Conservation (phyloP, 352 stramenopile genomes). For the Plasmopara viticola region DNA sequence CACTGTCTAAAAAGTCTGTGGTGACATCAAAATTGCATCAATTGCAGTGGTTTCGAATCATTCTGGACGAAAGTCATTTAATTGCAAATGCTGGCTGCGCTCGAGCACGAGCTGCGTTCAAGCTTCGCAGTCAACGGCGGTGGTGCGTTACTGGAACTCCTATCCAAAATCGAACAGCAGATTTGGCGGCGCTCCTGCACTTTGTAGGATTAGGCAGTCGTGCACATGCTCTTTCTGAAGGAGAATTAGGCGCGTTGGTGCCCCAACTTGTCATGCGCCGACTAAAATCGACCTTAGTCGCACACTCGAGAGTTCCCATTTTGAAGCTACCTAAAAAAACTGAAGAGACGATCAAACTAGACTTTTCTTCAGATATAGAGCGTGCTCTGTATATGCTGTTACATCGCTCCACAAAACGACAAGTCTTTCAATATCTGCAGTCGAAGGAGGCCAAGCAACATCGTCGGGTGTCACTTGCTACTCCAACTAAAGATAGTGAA, state of each 20-base stretch:
- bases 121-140: slow-evolving; percentile 64
- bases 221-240: slow-evolving; percentile 46
- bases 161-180: slow-evolving; percentile 83
- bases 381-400: slow-evolving; percentile 72
- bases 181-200: slow-evolving; percentile 80
- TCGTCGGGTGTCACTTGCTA: slow-evolving; percentile 9
- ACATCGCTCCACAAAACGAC: slow-evolving; percentile 70
- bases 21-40: slow-evolving; percentile 67
- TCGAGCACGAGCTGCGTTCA: slow-evolving; percentile 46
- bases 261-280: slow-evolving; percentile 78
- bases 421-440: slow-evolving; percentile 72
- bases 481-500: slow-evolving; percentile 15
- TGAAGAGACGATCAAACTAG: slow-evolving; percentile 48
- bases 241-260: slow-evolving; percentile 68
- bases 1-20: slow-evolving; percentile 22
- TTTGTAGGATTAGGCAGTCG: slow-evolving; percentile 74
- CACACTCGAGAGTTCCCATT: slow-evolving; percentile 43
- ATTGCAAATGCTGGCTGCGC: slow-evolving; percentile 83
- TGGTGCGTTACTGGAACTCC: slow-evolving; percentile 89
- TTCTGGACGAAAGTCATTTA: slow-evolving; percentile 86
- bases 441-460: slow-evolving; percentile 32
- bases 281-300: slow-evolving; percentile 68
- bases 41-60: slow-evolving; percentile 78
- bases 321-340: slow-evolving; percentile 50
- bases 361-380: slow-evolving; percentile 68